Conservation (phyloP, 2,329 filamentous ascomycete species). For the Thielaviopsis populi region DNA sequence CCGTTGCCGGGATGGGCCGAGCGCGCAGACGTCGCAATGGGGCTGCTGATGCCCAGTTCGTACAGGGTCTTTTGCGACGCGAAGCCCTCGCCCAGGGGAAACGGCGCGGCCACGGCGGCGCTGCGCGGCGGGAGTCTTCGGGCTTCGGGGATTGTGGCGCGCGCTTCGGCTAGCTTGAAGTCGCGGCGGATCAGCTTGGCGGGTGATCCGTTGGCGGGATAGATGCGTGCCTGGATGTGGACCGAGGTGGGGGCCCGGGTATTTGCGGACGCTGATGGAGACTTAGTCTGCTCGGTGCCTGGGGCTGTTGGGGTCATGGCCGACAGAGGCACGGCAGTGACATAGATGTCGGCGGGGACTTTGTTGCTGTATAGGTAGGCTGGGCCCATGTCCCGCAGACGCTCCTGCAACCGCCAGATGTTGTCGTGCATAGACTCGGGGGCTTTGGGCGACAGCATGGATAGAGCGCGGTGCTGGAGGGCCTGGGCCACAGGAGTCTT, state of each 20-base stretch:
- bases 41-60: constrained; percentile 12
- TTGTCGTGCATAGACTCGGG: constrained; percentile 12
- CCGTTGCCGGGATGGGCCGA: background rate
- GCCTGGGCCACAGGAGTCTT: background rate
- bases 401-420: constrained; percentile 15
- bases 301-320: background rate
- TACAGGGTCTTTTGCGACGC: constrained; percentile 5
- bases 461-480: background rate
- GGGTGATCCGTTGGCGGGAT: constrained; percentile 28
- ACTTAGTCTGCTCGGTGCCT: constrained; percentile 5
- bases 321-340: constrained; percentile 8
- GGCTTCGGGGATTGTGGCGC: constrained; percentile 29
- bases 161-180: constrained; percentile 35
- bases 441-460: background rate
- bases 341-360: constrained; percentile 11
- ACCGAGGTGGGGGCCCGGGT: background rate
- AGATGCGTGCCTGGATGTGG: constrained; percentile 29
- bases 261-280: background rate
- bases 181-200: constrained; percentile 35
- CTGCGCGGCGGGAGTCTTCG: constrained; percentile 7
- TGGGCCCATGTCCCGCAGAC: constrained; percentile 14
- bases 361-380: constrained; percentile 11
- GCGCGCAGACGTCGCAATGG: background rate
- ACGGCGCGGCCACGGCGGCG: background rate
- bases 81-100: background rate